Evolutionary conservation across 345 rosid species (phyloP).

Genomic region (Combretum micranthum): DNA sequence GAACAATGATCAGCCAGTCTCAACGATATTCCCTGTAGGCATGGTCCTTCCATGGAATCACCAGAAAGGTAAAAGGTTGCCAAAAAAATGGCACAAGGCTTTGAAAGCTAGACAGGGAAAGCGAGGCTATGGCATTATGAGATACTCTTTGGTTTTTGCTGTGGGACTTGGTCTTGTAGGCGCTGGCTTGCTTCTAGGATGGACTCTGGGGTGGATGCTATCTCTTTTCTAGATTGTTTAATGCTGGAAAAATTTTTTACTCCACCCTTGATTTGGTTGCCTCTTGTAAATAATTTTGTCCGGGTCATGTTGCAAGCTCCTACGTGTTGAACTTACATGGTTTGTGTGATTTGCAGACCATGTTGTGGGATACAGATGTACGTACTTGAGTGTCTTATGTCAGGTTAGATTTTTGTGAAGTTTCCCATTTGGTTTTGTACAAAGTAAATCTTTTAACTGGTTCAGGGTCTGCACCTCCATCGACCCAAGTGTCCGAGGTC

Average conservation of each 20-base stretch:
- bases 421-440: no score
- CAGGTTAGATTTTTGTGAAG: no score
- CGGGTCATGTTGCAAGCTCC: no score
- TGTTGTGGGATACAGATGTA: no score
- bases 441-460: no score
- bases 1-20: conserved; percentile 41
- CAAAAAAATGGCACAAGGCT: conserved; percentile 27
- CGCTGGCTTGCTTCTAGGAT: conserved; percentile 89
- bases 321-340: no score
- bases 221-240: conserved; percentile 33
- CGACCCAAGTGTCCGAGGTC: no score
- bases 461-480: no score
- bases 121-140: conserved; percentile 28
- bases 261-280: no score
- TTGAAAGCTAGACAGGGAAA: conserved; percentile 31
- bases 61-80: conserved; percentile 26
- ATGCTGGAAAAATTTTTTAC: neutral
- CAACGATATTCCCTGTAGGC: conserved; percentile 32
- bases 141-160: conserved; percentile 55
- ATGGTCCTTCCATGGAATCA: conserved; percentile 46
- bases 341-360: no score
- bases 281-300: no score
- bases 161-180: conserved; percentile 84
- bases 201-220: conserved; percentile 96
- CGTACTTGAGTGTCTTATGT: no score